phyloP scores from a whole-genome alignment of 78 protist genomes.

The Dictyostelium capitatum region DNA sequence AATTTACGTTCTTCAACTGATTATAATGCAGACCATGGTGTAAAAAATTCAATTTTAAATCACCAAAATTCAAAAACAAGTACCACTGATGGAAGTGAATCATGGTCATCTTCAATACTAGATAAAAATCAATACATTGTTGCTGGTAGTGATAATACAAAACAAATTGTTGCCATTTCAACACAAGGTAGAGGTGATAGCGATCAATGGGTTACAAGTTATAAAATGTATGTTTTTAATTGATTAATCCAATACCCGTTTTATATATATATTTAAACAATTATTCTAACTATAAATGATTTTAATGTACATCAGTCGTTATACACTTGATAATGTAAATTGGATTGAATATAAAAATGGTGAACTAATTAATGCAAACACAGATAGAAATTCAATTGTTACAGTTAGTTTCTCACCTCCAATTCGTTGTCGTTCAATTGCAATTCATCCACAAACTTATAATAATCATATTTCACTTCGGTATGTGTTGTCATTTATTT shows the following conservation, averaged over 20 bases:
- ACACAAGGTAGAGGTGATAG: conserved; percentile 59
- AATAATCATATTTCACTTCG: conserved; percentile 15
- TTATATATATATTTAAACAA: too few species aligned
- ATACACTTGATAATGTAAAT: neutral
- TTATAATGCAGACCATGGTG: conserved; percentile 31
- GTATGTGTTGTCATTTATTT: neutral
- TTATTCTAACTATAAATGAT: too few species aligned
- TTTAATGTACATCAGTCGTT: neutral
- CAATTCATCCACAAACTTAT: conserved; percentile 33
- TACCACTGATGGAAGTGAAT: neutral
- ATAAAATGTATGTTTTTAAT: conserved; percentile 1
- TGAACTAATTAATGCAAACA: conserved; percentile 26
- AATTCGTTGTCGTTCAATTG: conserved; percentile 20
- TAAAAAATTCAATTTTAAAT: neutral
- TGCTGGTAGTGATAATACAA: neutral
- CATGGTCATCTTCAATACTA: conserved; percentile 15
- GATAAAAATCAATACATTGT: conserved; percentile 49
- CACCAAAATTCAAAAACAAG: neutral
- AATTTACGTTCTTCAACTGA: conserved; percentile 26
- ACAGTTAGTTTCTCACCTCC: neutral
- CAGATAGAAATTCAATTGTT: conserved; percentile 36
- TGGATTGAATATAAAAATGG: conserved; percentile 33
- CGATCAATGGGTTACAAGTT: conserved; percentile 44
- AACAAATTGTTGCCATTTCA: conserved; percentile 2
- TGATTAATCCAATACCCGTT: neutral